Percentiles rank a stretch among this genome's conserved stretches.
phyloP scores from a whole-genome alignment of 1,139 yeast species.

The Yamadazyma blattariae region DNA sequence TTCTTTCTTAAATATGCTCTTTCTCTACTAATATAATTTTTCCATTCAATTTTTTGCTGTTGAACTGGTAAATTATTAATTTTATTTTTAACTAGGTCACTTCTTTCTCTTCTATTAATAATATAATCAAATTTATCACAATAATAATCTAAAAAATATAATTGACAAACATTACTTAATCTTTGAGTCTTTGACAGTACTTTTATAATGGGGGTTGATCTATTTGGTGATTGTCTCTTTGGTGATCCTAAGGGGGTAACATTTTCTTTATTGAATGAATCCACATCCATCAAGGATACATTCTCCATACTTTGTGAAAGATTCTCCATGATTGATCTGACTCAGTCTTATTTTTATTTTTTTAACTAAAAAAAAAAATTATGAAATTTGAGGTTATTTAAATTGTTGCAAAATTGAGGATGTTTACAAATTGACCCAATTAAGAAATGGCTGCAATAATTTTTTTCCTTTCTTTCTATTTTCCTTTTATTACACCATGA shows the following conservation, averaged over 20 bases:
- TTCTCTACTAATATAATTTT: slow-evolving; percentile 79
- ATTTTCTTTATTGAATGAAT: slow-evolving; percentile 44
- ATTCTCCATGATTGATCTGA: slow-evolving; percentile 22
- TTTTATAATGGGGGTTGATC: slow-evolving; percentile 28
- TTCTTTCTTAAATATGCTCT: slow-evolving; percentile 82
- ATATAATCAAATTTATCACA: slow-evolving; percentile 96
- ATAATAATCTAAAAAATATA: slow-evolving; percentile 89
- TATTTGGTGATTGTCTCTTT: slow-evolving; percentile 28
- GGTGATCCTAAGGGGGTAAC: slow-evolving; percentile 45
- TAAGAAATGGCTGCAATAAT: slow-evolving; percentile 2
- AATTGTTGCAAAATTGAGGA: slow-evolving; percentile 5
- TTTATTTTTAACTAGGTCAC: slow-evolving; percentile 60
- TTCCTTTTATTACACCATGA: neutral
- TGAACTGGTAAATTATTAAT: slow-evolving; percentile 36
- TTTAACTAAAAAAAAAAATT: too few species aligned
- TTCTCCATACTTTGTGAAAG: slow-evolving; percentile 47
- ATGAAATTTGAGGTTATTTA: slow-evolving; percentile 3
- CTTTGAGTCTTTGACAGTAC: slow-evolving; percentile 79
- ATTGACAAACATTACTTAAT: slow-evolving; percentile 78
- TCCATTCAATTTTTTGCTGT: slow-evolving; percentile 72
- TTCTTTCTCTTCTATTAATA: slow-evolving; percentile 79
- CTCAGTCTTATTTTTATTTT: neutral
- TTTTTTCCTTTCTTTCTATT: too few species aligned
- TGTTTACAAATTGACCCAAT: slow-evolving; percentile 12
- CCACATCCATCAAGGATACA: slow-evolving; percentile 46